Base-by-base conservation (phyloP, 2,329 filamentous ascomycete genomes). In the Penicillium verrucosum region DNA sequence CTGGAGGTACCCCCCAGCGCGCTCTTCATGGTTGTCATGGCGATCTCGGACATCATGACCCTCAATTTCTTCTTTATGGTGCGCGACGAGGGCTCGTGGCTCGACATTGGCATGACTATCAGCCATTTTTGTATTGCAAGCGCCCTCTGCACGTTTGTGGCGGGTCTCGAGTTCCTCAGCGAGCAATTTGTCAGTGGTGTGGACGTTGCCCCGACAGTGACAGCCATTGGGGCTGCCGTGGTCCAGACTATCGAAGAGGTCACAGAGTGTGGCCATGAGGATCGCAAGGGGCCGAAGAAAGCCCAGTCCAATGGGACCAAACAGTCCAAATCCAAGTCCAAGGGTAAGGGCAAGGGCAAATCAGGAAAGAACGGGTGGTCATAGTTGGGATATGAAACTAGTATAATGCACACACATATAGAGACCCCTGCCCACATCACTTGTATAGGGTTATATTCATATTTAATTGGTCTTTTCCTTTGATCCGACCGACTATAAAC, bases 31-130 rank as follows among this genome's bases (percentile, higher is more conserved):
- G 79, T 93, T 2, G 92, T 96, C 49, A 96, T 97, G 85, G 89
- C 89, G 0, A 85, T 95, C 50, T 92, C 89, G 59, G 94, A 99
- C 71, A 85, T 96, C 48, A 81, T 97, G 71, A 97, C 94, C 4
- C 81, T 99, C 51, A 90, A 94, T 68, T 99, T 99, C 79, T 99
- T 99, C 77, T 99, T 90, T 86, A 90, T 96, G 67, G 94, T 99
- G 44, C 89, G 89, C 68, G 94, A 99, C 66, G 94, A 99, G 72
- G 94, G 94, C 0, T 94, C 89, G 23, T 99, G 94, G 94, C 77
- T 99, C 58, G 94, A 99, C 71, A 99, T 99, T 70, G 94, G 94
- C 32, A 96, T 91, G 29, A 97, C 91, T 4, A 99, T 99, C 64
- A 96, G 86, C 68, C 92, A 97, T 73, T 99, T 97, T 74, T 86